Evolutionary conservation across 2,329 filamentous ascomycete genomes (phyloP).

Genomic region (Alternaria arborescens): DNA sequence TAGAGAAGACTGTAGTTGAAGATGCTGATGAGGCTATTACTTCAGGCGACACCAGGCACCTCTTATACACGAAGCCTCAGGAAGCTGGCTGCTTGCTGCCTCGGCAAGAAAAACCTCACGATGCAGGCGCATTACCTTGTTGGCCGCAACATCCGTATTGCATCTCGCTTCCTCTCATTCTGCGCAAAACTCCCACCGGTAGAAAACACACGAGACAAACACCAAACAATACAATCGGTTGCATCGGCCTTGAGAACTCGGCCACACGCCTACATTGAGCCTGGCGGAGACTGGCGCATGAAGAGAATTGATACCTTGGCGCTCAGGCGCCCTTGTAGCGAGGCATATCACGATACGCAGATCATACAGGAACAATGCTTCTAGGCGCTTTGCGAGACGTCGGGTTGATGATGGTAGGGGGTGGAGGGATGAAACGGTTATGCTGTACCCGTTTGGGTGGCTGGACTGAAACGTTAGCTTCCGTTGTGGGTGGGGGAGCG

Average conservation of each 20-base stretch:
- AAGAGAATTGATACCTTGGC: conserved; percentile 4
- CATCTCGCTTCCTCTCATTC: neutral
- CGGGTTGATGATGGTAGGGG: neutral
- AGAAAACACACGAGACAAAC: conserved; percentile 16
- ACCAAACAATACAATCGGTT: conserved; percentile 13
- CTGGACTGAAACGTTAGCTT: conserved; percentile 16
- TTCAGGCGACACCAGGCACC: conserved; percentile 1
- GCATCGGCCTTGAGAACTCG: neutral
- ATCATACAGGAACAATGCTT: conserved; percentile 20
- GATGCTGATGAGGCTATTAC: conserved; percentile 13
- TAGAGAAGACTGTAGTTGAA: conserved; percentile 10
- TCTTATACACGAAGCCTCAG: conserved; percentile 11
- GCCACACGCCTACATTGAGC: neutral
- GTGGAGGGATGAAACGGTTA: conserved; percentile 14
- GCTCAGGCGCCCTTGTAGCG: conserved; percentile 4
- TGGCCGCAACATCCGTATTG: conserved; percentile 8
- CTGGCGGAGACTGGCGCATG: conserved; percentile 13
- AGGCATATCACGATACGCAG: conserved; percentile 23
- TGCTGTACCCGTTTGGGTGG: conserved; percentile 14
- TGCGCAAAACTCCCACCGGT: conserved; percentile 4
- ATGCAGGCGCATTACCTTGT: conserved; percentile 6
- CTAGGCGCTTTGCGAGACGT: conserved; percentile 6
- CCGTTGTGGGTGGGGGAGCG: neutral
- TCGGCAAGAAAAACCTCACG: conserved; percentile 1
- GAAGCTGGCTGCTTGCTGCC: neutral